Base-by-base conservation (phyloP, 306 rosid genomes). In the Pyrus bretschneideri region DNA sequence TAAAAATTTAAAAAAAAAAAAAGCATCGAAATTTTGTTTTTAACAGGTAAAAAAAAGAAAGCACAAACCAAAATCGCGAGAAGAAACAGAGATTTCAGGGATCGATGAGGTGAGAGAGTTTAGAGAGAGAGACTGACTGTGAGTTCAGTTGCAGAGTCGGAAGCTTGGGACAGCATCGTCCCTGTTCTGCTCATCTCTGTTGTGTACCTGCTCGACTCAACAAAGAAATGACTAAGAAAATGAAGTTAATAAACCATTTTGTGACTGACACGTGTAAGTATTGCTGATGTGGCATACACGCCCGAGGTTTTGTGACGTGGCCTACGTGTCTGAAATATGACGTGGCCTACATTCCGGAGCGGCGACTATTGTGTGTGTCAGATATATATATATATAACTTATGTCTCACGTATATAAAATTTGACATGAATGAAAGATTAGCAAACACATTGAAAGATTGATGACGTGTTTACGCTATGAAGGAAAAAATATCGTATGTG, bases 101-200 rank as follows among this genome's bases (percentile, higher is more conserved):
- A 69, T 62, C 55, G 29, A 57, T 13, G 14, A 15, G 4, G 25
- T 72, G 66, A 21, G 57, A 19, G 6, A 79, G 73, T 35, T 35
- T 35, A 81, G 54, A 3, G 38, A 77, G 67, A 74, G 22, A 79
- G 75, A 85, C 96, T 78, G 74, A 94, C 97, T 70, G 78, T 80
- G 76, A 72, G 79, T 71, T 80, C 74, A 61, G 73, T 52, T 38
- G 83, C 79, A 77, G 91, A 83, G 81, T 94, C 95, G 63, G 78
- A 64, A 12, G 91, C 86, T 76, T 82, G 86, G 90, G 93, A 84
- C 57, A 78, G 88, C 90, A 91, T 89, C 89, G 89, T 87, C 81
- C 88, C 69, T 22, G 67, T 21, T 69, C 2, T 44, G 58, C 63
- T 66, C 70, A 76, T 70, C 81, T 66, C 72, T 52, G 19, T 80